Percentiles rank a stretch among this genome's conserved stretches.
phyloP scores from a whole-genome alignment of 2,329 filamentous ascomycete genomes.

The Ophiostoma ips region DNA sequence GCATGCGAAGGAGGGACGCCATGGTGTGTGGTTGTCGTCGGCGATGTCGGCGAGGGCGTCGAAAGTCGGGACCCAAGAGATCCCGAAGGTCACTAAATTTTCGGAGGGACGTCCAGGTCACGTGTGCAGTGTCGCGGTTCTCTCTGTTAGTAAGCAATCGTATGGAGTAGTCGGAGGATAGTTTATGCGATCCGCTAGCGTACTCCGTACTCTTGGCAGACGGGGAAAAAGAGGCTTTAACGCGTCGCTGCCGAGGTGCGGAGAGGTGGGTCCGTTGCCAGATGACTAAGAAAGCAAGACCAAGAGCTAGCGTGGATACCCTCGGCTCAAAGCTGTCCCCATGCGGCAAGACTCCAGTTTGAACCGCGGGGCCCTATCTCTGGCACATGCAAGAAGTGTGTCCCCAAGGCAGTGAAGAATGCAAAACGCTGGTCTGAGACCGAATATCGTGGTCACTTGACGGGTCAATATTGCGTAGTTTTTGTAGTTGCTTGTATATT shows the following conservation, averaged over 20 bases:
- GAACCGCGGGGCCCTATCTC: slow-evolving; percentile 7
- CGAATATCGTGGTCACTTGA: too few relatives aligned
- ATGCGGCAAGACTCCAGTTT: slow-evolving; percentile 6
- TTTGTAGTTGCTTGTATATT: too few relatives aligned
- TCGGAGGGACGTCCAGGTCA: background rate
- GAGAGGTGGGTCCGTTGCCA: background rate
- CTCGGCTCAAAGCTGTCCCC: slow-evolving; percentile 16
- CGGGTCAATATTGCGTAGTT: too few relatives aligned
- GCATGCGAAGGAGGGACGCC: slow-evolving; percentile 22
- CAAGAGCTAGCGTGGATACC: slow-evolving; percentile 16
- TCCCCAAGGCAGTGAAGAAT: background rate
- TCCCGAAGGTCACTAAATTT: background rate
- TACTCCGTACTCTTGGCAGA: background rate
- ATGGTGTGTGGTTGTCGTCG: slow-evolving; percentile 12
- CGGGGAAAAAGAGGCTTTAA: background rate
- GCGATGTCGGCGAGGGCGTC: background rate
- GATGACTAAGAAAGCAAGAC: slow-evolving; percentile 1
- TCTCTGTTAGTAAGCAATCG: background rate
- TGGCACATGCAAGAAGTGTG: background rate
- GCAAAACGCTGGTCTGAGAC: too few relatives aligned
- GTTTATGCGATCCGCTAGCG: background rate
- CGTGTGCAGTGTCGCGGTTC: background rate
- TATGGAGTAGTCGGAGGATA: background rate
- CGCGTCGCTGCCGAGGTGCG: slow-evolving; percentile 1
- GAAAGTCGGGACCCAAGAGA: background rate